Conservation (phyloP, 2,329 filamentous ascomycete species). For the Colletotrichum limetticola region DNA sequence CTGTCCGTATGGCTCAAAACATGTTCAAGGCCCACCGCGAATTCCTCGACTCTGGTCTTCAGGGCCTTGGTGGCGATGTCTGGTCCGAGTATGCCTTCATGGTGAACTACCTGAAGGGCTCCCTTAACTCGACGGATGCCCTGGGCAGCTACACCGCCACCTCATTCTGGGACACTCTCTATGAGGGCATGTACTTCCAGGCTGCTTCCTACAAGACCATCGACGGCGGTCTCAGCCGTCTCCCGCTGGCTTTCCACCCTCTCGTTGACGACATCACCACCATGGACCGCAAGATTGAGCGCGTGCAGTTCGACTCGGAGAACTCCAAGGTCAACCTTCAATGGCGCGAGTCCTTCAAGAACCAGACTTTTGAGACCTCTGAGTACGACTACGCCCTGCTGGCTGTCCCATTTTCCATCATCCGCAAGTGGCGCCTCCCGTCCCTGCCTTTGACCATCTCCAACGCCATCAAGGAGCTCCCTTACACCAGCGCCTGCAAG, state of each 20-base stretch:
- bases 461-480: constrained; percentile 59
- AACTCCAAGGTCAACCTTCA: constrained; percentile 66
- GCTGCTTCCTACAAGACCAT: constrained; percentile 73
- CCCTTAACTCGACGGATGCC: constrained; percentile 63
- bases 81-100: constrained; percentile 75
- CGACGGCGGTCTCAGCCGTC: constrained; percentile 64
- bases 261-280: constrained; percentile 67
- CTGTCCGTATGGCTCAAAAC: constrained; percentile 51
- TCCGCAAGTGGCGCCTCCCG: constrained; percentile 71
- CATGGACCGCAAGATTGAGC: constrained; percentile 67
- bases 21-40: constrained; percentile 57
- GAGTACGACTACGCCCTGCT: constrained; percentile 76
- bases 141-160: constrained; percentile 44
- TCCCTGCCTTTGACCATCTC: constrained; percentile 52
- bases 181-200: constrained; percentile 69
- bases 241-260: constrained; percentile 72
- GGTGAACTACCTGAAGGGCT: constrained; percentile 65
- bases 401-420: constrained; percentile 71
- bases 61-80: constrained; percentile 63
- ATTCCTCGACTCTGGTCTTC: constrained; percentile 47
- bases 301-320: constrained; percentile 62
- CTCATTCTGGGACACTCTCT: constrained; percentile 61
- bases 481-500: constrained; percentile 61
- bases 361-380: constrained; percentile 53
- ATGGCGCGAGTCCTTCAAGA: constrained; percentile 60